Evolutionary conservation across 2,329 filamentous ascomycete genomes (phyloP), one percentile per base, ranked within the genome.

Genomic region (Mycocentrospora acerina): DNA sequence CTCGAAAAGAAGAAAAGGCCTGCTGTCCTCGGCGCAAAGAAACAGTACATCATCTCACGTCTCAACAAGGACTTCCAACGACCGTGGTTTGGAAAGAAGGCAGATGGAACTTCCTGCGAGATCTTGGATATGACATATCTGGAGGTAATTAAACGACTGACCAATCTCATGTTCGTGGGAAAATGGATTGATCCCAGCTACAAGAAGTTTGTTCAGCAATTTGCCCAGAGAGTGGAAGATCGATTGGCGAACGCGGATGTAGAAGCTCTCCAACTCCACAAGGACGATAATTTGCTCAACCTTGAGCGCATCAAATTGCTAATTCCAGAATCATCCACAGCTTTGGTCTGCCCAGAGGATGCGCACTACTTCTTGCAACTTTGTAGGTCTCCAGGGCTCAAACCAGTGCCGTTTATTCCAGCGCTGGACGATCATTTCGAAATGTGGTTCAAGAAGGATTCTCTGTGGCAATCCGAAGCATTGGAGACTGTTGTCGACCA

Each of bases 51-150:
- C 68, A 95, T 96, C 72, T 86, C 90, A 76, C 93, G 91, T 69
- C 81, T 96, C 56, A 96, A 96, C 61, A 89, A 90, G 50, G 90
- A 96, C 67, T 96, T 90, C 77, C 90, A 95, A 57, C 95, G 95
- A 74, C 88, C 94, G 9, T 96, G 90, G 90, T 96, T 96, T 60
- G 90, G 90, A 37, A 82, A 84, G 54, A 93, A 95, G 73, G 81
- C 83, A 61, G 79, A 79, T 34, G 88, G 89, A 37, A 77, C 90
- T 65, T 81, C 88, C 7, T 86, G 90, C 16, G 90, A 96, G 50
- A 77, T 96, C 0, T 90, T 95, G 62, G 90, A 95, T 63, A 96
- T 96, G 90, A 95, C 90, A 2, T 96, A 96, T 53, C 83, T 81
- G 14, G 89, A 95, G 64, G 87, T 96, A 24, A 80, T 93, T 27